Evolutionary conservation across 2,329 filamentous ascomycete genomes (phyloP).

Genomic region (Trichoderma brevicompactum): DNA sequence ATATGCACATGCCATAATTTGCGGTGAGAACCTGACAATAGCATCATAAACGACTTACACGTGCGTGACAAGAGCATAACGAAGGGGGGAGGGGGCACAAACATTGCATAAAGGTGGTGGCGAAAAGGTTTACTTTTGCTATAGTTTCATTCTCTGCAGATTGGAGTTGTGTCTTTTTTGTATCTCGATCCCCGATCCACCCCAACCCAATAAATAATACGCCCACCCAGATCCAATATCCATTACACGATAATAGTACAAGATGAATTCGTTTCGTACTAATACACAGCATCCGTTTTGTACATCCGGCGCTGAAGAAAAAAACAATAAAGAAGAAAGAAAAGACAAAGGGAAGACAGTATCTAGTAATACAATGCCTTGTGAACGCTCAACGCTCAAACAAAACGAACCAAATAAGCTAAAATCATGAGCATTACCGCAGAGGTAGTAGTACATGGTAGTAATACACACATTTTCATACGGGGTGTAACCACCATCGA

Average conservation of each 20-base stretch:
- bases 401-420: not conserved
- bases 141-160: not conserved
- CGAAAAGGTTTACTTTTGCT: no score
- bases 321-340: conserved; percentile 14
- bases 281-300: not conserved
- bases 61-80: not conserved
- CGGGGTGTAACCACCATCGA: conserved; percentile 8
- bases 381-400: conserved; percentile 27
- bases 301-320: not conserved
- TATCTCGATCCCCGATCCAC: conserved; percentile 7
- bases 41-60: conserved; percentile 4
- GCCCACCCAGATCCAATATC: not conserved
- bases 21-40: conserved; percentile 1
- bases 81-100: not conserved
- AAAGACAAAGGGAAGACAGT: conserved; percentile 15
- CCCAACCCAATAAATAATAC: not conserved
- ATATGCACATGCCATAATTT: not conserved
- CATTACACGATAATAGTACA: conserved; percentile 10
- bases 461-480: no score
- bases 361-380: conserved; percentile 25
- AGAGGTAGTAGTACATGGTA: not conserved
- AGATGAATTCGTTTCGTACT: not conserved
- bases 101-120: not conserved
- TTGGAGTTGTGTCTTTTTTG: conserved; percentile 23
- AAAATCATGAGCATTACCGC: conserved; percentile 3